A percentile compares a stretch with the other conserved stretches of the same genome.
These are phyloP conservation scores for Rickenella mellea DNA, from an alignment of 768 basidiomycete species.

Conservation along the genomic window DNA sequence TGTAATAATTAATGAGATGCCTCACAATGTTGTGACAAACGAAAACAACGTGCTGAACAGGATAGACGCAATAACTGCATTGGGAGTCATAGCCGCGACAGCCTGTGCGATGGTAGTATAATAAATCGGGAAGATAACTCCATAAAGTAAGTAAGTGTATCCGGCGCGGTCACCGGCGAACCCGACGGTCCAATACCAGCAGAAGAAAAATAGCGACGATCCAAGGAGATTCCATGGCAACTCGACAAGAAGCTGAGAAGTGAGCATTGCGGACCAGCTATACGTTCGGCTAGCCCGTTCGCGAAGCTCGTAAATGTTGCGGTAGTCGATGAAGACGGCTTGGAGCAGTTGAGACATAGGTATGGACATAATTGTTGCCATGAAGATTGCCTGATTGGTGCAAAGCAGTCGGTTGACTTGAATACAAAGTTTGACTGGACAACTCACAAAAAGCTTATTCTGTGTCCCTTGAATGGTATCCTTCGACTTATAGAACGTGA, in stretches of 20 bases:
- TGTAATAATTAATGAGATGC: slow-evolving; percentile 2
- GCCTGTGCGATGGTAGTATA: slow-evolving; percentile 55
- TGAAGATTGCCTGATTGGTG: slow-evolving; percentile 37
- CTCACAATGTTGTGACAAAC: slow-evolving; percentile 56
- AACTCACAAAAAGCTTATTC: slow-evolving; percentile 35
- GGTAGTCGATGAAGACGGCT: slow-evolving; percentile 46
- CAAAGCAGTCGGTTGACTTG: slow-evolving; percentile 4
- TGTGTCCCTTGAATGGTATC: slow-evolving; percentile 29
- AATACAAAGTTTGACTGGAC: background rate
- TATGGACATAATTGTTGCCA: slow-evolving; percentile 40
- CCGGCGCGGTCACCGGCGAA: slow-evolving; percentile 37
- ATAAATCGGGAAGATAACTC: slow-evolving; percentile 47
- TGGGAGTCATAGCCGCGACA: slow-evolving; percentile 52
- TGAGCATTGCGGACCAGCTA: slow-evolving; percentile 49
- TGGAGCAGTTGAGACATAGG: slow-evolving; percentile 57
- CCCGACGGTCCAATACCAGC: slow-evolving; percentile 67
- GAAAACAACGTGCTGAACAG: slow-evolving; percentile 51
- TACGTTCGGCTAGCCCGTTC: slow-evolving; percentile 60
- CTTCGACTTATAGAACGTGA: slow-evolving; percentile 30
- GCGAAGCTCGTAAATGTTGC: slow-evolving; percentile 55
- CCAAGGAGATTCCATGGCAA: slow-evolving; percentile 54
- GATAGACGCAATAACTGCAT: slow-evolving; percentile 48
- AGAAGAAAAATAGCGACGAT: slow-evolving; percentile 49
- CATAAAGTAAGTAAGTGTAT: slow-evolving; percentile 49
- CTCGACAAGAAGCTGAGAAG: slow-evolving; percentile 46